Conservation (phyloP, 805 yeast genomes). For the Myxozyma monticola region DNA sequence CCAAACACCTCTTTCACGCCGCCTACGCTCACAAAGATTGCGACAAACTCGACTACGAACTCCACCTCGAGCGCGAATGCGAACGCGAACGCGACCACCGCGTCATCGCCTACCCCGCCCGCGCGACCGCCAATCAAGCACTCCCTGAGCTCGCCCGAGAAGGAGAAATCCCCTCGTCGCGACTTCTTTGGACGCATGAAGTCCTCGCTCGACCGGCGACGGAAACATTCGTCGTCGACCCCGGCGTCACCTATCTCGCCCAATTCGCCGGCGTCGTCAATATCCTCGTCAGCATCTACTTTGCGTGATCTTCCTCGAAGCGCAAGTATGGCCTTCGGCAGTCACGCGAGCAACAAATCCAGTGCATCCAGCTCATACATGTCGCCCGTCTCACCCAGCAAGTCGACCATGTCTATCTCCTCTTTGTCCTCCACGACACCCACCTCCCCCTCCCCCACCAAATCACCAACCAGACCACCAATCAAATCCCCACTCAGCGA, state of each 20-base stretch:
- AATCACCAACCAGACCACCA: too few relatives aligned
- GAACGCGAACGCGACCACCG: neutral
- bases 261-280: neutral
- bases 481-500: too few relatives aligned
- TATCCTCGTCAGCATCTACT: neutral
- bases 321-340: slow-evolving; percentile 11
- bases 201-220: slow-evolving; percentile 17
- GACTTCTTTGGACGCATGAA: slow-evolving; percentile 15
- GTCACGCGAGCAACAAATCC: neutral
- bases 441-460: too few relatives aligned
- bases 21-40: too few relatives aligned
- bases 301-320: slow-evolving; percentile 4
- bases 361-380: neutral
- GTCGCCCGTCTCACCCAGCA: neutral
- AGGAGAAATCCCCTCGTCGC: neutral
- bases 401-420: too few relatives aligned
- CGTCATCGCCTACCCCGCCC: neutral
- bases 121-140: slow-evolving; percentile 1
- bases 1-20: too few relatives aligned
- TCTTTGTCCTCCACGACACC: too few relatives aligned
- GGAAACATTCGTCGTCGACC: neutral
- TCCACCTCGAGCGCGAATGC: neutral
- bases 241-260: neutral
- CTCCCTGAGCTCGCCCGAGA: slow-evolving; percentile 5
- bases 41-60: too few relatives aligned